Evolutionary conservation across 257 asterid species (phyloP).

Genomic region (Scutellaria galericulata): DNA sequence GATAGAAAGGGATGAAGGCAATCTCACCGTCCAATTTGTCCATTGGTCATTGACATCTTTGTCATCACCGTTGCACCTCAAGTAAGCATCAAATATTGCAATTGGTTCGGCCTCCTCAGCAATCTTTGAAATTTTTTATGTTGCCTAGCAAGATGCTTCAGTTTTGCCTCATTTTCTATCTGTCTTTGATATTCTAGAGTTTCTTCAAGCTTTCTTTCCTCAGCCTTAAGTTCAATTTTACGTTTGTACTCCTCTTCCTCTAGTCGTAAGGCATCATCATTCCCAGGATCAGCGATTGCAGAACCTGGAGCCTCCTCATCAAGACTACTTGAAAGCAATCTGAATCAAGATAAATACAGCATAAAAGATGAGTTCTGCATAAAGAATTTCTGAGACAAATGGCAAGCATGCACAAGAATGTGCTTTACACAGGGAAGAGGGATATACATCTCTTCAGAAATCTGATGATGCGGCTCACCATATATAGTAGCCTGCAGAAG

Average conservation of each 20-base stretch:
- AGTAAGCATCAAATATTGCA: conserved; percentile 40
- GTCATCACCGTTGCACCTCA: conserved; percentile 39
- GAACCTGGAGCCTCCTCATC: conserved; percentile 51
- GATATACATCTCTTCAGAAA: conserved; percentile 68
- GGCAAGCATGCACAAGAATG: conserved; percentile 29
- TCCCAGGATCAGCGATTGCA: conserved; percentile 45
- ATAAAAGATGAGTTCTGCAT: background rate
- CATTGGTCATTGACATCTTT: conserved; percentile 47
- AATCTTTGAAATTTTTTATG: conserved; percentile 44
- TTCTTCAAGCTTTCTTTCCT: conserved; percentile 98
- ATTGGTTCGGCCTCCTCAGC: conserved; percentile 42
- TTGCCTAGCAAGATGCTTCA: conserved; percentile 84
- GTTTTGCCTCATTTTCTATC: conserved; percentile 94
- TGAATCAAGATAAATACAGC: conserved; percentile 49
- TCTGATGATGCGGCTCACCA: conserved; percentile 57
- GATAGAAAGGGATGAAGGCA: too few relatives aligned
- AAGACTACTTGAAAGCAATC: conserved; percentile 58
- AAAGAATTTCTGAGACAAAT: conserved; percentile 13
- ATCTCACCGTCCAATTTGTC: conserved; percentile 17
- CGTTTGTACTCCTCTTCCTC: conserved; percentile 76
- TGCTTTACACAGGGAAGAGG: conserved; percentile 21
- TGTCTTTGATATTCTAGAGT: conserved; percentile 93
- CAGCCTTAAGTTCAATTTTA: conserved; percentile 89
- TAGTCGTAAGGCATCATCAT: conserved; percentile 52
- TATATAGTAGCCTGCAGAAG: conserved; percentile 60